Evolutionary conservation across 2,329 filamentous ascomycete genomes (phyloP), one percentile per base, ranked within the genome.

Genomic region (Fusarium sp.): DNA sequence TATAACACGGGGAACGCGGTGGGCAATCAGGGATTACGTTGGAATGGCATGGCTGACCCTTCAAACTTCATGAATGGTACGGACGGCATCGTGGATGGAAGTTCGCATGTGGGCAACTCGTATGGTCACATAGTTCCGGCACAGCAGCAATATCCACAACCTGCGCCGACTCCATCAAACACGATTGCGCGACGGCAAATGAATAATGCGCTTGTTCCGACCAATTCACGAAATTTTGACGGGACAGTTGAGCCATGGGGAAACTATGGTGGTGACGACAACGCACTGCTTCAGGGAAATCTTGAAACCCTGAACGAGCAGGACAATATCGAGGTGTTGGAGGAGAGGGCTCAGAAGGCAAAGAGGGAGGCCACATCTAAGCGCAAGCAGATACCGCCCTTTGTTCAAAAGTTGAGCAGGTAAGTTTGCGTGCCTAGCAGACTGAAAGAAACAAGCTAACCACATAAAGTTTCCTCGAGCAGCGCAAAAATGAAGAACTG

Each of bases 321-420:
- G 75, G 90, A 97, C 71, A 93, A 90, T 71, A 86, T 97, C 63
- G 92, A 94, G 67, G 85, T 92, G 57, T 82, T 98, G 65, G 93
- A 97, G 77, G 89, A 92, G 77, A 90, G 90, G 80, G 94, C 94
- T 23, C 86, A 91, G 69, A 84, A 92, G 66, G 94, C 94, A 11
- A 97, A 97, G 83, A 89, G 91, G 77, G 96, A 98, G 62, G 91
- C 94, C 1, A 92, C 94, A 78, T 87, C 91, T 18, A 98, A 97
- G 80, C 87, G 94, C 75, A 98, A 98, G 81, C 93, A 97, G 76
- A 98, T 99, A 13, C 95, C 96, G 1, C 95, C 96, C 0, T 99
- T 99, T 83, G 94, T 99, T 45, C 94, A 98, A 80, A 99, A 99
- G 78, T 82, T 99, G 58, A 97, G 94, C 89, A 98, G 95, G 95